phyloP scores from a whole-genome alignment of 2,329 filamentous ascomycete genomes.

The Lasiodiplodia hormozganensis region DNA sequence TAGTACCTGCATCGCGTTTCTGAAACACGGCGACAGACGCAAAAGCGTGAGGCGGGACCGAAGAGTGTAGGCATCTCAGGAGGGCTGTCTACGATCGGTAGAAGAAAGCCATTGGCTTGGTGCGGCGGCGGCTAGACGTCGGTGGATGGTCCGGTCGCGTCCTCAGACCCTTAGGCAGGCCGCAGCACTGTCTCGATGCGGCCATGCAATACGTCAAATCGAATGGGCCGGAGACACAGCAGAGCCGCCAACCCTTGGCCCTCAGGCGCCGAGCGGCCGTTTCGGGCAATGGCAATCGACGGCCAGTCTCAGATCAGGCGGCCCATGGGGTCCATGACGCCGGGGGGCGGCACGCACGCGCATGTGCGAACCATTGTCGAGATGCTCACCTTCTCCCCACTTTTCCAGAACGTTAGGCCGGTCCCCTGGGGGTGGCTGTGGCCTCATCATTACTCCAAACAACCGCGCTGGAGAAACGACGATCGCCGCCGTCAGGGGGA shows the following conservation, averaged over 20 bases:
- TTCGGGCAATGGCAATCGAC: not conserved
- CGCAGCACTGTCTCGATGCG: not conserved
- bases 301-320: conserved; percentile 11
- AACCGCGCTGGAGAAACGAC: not conserved
- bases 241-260: conserved; percentile 1
- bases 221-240: not conserved
- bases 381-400: not conserved
- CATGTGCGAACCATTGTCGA: not conserved
- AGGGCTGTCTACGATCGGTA: not conserved
- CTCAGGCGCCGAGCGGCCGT: not conserved
- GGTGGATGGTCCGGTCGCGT: not conserved
- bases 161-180: not conserved
- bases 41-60: not conserved
- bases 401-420: not conserved
- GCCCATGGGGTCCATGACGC: conserved; percentile 3
- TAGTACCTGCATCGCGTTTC: not conserved
- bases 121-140: not conserved
- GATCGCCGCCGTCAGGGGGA: not conserved
- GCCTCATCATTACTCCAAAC: conserved; percentile 18
- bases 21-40: not conserved
- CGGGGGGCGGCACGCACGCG: not conserved
- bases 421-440: not conserved
- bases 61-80: not conserved
- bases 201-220: not conserved
- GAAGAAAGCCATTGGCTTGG: not conserved